Evolutionary conservation across 2,329 filamentous ascomycete genomes (phyloP), one percentile per base, ranked within the genome.

Genomic region (Cladorrhinum sp.): DNA sequence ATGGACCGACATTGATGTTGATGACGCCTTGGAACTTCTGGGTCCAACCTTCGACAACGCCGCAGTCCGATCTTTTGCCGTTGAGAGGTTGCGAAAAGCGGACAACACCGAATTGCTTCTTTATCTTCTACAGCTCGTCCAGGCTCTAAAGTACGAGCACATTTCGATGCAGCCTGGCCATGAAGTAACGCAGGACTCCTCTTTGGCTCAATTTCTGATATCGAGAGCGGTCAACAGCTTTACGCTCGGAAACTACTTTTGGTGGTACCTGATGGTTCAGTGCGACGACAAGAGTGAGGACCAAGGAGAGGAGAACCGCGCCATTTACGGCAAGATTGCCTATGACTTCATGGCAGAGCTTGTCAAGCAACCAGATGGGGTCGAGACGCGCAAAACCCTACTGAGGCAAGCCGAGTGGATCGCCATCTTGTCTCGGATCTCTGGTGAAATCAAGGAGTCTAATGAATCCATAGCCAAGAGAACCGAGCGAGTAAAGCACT

Each of bases 231-330:
- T 91, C 13, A 86, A 88, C 63, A 98, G 96, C 70, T 91, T 97
- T 69, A 88, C 90, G 62, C 82, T 99, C 1, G 95, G 93, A 27
- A 99, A 96, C 72, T 96, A 96, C 75, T 85, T 99, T 57, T 91
- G 97, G 73, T 99, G 95, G 95, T 99, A 98, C 74, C 81, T 99
- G 2, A 97, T 97, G 87, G 95, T 99, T 1, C 96, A 99, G 76
- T 96, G 93, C 67, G 92, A 96, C 67, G 93, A 97, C 72, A 80
- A 82, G 61, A 92, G 89, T 65, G 85, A 86, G 2, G 89, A 92
- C 49, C 91, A 93, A 67, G 83, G 86, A 22, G 80, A 85, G 3
- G 86, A 88, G 59, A 89, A 93, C 70, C 89, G 91, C 50, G 90
- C 91, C 64, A 86, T 98, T 18, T 99, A 96, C 74, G 89, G 91